Base-by-base conservation (phyloP, 2,329 filamentous ascomycete genomes). In the Microdochium bolleyi region DNA sequence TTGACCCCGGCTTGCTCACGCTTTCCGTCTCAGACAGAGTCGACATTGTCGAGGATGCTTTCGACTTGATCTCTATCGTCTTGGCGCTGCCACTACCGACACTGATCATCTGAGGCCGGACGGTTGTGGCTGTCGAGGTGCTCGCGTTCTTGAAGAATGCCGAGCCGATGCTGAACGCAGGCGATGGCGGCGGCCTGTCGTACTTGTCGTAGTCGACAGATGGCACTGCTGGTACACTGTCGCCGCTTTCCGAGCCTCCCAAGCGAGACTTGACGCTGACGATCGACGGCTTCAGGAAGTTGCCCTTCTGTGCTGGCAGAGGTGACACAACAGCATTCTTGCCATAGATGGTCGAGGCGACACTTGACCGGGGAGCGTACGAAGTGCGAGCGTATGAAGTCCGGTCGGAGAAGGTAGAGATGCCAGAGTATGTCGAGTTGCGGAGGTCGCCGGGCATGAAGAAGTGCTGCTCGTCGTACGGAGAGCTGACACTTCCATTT, bases 261-360 rank as follows among this genome's bases (percentile, higher is more conserved):
- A 78, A 80, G 53, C 71, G 76, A 7, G 88, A 87, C 69, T 90
- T 94, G 58, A 99, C 91, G 62, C 89, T 96, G 66, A 99, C 91
- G 64, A 97, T 86, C 34, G 90, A 92, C 10, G 94, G 90, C 70
- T 94, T 95, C 58, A 88, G 88, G 55, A 91, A 84, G 65, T 92
- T 88, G 54, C 89, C 88, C 51, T 91, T 94, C 63, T 94, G 90
- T 1, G 91, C 90, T 1, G 92, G 64, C 22, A 66, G 57, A 87
- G 76, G 88, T 65, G 77, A 91, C 60, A 96, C 83, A 51, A 95
- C 84, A 16, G 89, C 91, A 63, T 95, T 90, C 73, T 92, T 92
- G 59, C 90, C 88, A 66, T 96, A 97, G 51, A 96, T 90, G 21
- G 92, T 96, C 1, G 92, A 96, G 3, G 91, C 92, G 57, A 97